Base-by-base conservation (phyloP, 345 rosid species). In the Gossypium herbaceum region DNA sequence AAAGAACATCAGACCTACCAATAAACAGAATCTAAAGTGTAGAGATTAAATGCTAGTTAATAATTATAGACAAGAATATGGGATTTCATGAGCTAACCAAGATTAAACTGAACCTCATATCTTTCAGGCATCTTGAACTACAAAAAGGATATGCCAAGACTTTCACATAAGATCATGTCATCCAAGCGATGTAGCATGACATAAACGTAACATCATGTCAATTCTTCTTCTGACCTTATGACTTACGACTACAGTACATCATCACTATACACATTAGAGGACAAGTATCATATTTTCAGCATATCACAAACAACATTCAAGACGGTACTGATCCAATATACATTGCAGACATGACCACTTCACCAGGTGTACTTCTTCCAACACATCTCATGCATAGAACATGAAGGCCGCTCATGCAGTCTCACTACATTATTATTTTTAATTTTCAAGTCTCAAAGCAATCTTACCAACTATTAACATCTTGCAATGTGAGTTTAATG, bases 401-500 rank as follows among this genome's bases (percentile, higher is more conserved):
- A 83, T 62, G 71, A 67, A 72, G 80, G 73, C 71, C 65, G 73
- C 86, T 78, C 78, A 78, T 71, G 83, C 76, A 87, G 87, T 79
- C 89, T 86, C 79, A 82, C 89, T 86, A 85, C 84, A 87, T 84
- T 77, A 85, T 70, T 84, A 84, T 79, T 81, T 79, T 85, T 73
- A 81, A 78, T 75, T 84, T 81, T 80, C 71, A 81, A 92, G 88
- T 84, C 90, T 85, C 84, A 78, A 87, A 94, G 93, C 94, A 89
- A 85, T 89, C 98, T 94, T 92, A 94, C 97, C 98, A 84, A 91
- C 98, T 82, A 88, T 86, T 83, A 84, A 84, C 85, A 91, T 81
- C 92, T 87, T 81, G 90, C 93, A 90, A 83, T 84, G 88, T 81
- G 89, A 85, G 88, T 76, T 75, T 82, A 89, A 85, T 81, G 94